phyloP scores from a whole-genome alignment of 805 yeast species.

The Candida ponderosae region DNA sequence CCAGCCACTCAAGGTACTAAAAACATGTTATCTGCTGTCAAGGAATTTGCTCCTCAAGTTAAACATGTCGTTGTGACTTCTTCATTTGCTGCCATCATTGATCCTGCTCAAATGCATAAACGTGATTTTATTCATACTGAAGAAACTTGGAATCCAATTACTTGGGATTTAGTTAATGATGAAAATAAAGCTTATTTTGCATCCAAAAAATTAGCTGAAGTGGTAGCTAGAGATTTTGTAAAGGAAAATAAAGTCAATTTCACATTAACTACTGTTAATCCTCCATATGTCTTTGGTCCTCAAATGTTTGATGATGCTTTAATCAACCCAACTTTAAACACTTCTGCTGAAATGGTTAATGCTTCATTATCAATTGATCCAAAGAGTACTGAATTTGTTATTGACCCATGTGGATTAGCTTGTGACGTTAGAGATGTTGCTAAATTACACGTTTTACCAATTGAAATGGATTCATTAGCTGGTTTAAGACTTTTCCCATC shows the following conservation, averaged over 20 bases:
- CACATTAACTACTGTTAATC: slow-evolving; percentile 27
- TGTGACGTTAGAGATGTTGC: slow-evolving; percentile 36
- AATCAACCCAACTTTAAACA: slow-evolving; percentile 26
- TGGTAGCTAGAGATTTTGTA: slow-evolving; percentile 40
- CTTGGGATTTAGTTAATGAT: slow-evolving; percentile 11
- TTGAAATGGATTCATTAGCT: slow-evolving; percentile 3
- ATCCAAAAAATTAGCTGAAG: slow-evolving; percentile 47
- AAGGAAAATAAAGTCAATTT: slow-evolving; percentile 28
- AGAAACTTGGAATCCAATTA: slow-evolving; percentile 27
- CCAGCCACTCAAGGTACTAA: slow-evolving; percentile 55
- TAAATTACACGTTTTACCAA: slow-evolving; percentile 27
- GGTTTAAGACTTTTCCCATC: slow-evolving; percentile 18
- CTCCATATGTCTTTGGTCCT: slow-evolving; percentile 37
- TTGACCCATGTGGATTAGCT: background rate
- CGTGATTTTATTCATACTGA: slow-evolving; percentile 21
- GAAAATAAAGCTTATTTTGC: slow-evolving; percentile 26
- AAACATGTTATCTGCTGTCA: slow-evolving; percentile 37
- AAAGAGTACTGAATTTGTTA: slow-evolving; percentile 14
- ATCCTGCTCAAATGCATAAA: slow-evolving; percentile 10
- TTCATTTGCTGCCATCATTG: slow-evolving; percentile 45
- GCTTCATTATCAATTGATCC: slow-evolving; percentile 18
- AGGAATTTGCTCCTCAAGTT: slow-evolving; percentile 28
- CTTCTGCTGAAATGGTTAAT: slow-evolving; percentile 28
- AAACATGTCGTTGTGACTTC: slow-evolving; percentile 48
- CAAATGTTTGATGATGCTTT: slow-evolving; percentile 30